Evolutionary conservation across 345 rosid species (phyloP).

Genomic region (Salix arbutifolia): DNA sequence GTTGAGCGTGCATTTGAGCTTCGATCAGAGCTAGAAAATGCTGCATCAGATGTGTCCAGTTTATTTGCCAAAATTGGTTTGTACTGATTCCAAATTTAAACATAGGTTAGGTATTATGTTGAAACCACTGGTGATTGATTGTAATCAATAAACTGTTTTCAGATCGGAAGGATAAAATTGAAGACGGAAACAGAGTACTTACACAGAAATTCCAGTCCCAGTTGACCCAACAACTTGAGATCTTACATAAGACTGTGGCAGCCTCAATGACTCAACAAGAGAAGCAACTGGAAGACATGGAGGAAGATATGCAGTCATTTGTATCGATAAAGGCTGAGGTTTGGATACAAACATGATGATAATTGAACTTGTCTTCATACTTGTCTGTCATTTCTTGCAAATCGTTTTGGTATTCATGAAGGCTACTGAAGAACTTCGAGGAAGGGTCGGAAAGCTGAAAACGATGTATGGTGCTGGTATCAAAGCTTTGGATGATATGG

Average conservation of each 20-base stretch:
- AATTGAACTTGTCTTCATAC: neutral
- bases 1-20: slow-evolving; percentile 85
- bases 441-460: slow-evolving; percentile 63
- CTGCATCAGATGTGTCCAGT: slow-evolving; percentile 79
- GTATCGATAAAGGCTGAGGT: slow-evolving; percentile 85
- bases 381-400: slow-evolving; percentile 1
- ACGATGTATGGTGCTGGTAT: slow-evolving; percentile 68
- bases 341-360: neutral
- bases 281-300: slow-evolving; percentile 83
- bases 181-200: slow-evolving; percentile 72
- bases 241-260: slow-evolving; percentile 83
- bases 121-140: neutral
- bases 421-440: slow-evolving; percentile 87
- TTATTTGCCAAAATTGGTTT: slow-evolving; percentile 86
- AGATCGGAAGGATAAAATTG: slow-evolving; percentile 94
- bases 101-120: slow-evolving; percentile 1
- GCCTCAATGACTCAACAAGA: slow-evolving; percentile 86
- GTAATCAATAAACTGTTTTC: slow-evolving; percentile 19
- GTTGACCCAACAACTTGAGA: slow-evolving; percentile 74
- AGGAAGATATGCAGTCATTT: slow-evolving; percentile 91
- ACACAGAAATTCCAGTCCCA: slow-evolving; percentile 77
- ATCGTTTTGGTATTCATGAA: slow-evolving; percentile 27
- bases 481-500: slow-evolving; percentile 70
- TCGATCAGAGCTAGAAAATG: slow-evolving; percentile 76
- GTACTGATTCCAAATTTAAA: slow-evolving; percentile 15